Base-by-base conservation (phyloP, 139 green algal species). In the Dunaliella sp. region DNA sequence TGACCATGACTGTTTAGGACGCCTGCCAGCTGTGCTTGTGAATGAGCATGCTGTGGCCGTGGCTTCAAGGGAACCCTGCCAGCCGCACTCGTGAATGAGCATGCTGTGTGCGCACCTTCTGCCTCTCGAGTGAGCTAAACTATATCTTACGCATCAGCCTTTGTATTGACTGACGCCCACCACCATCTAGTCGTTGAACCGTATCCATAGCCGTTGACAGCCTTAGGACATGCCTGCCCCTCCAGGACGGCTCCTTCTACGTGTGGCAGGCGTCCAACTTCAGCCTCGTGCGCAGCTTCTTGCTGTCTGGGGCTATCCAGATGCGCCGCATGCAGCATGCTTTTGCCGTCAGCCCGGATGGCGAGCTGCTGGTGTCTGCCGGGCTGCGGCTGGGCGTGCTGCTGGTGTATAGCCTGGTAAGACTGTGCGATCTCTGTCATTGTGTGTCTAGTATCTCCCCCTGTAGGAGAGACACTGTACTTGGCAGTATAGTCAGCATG, bases 221-320 rank as follows among this genome's bases (percentile, higher is more conserved):
- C n/a, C n/a, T 79, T 22, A 36, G 3, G 22, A 30, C 1, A 72
- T 73, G 38, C n/a, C n/a, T 82, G 28, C 76, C 32, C 25, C 24
- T 38, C 2, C 78, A 91, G 85, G 85, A 89, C 75, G 85, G 85
- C 73, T 85, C 73, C 79, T 89, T 91, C 57, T 88, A 89, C 38
- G n/a, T 89, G 22, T 91, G 88, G 88, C 32, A 36, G 7, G 82
- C 81, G 26, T 38, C 57, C 21, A 59, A 0, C 75, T 87, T 90
- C 31, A 33, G 65, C 24, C 81, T 90, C 30, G 0, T 85, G 37
- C 85, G 82, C 76, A 88, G 82, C 79, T 89, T 91, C 85, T 88
- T 75, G 30, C 73, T 89, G 31, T 85, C 88, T 0, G 35, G 79
- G 3, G 77, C 83, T 35, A 85, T 83, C 37, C 2, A 57, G 36